Evolutionary conservation across 768 basidiomycete genomes (phyloP), one percentile per base, ranked within the genome.

Genomic region (Russula dissimulans): DNA sequence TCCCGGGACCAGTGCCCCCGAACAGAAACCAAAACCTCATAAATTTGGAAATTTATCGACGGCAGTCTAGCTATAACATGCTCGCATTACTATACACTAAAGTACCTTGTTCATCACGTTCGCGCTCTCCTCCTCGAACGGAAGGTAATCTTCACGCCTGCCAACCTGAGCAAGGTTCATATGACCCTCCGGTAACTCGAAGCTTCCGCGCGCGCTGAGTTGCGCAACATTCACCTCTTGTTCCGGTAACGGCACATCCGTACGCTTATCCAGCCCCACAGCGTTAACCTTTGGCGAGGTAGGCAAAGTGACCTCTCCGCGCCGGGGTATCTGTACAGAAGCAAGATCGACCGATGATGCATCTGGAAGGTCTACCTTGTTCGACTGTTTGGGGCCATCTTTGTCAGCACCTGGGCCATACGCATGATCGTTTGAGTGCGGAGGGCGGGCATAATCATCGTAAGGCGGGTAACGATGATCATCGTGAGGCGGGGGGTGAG

Each of bases 291-390:
- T 17, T 9, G 45, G 17, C 4, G 5, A 4, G 15, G 22, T 5
- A 44, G 54, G 36, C 34, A 51, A 3, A 6, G 22, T 7, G 5
- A 32, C 3, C 3, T 41, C 50, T 44, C 3, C 50, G 52, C 60
- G 60, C 12, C 42, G 14, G 5, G 44, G 60, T 49, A 61, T 12
- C 31, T 51, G 18, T 15, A 57, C 1, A 26, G 50, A 45, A 43
- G 60, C 60, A 12, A 61, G 50, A 32, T 57, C 45, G 17, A 61
- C 3, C 7, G 55, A 42, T 10, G 56, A 42, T 18, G 60, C 2
- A 0, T 57, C 38, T 5, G 55, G 44, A 42, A 56, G 17, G 0
- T 51, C 38, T 5, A 53, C 42, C 15, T 15, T 5, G 31, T 52
- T 61, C 17, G 17, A 1, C 3, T 29, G 42, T 17, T 57, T 61